Evolutionary conservation across 1,139 yeast species (phyloP).

Genomic region (Hansenula lynferdii): DNA sequence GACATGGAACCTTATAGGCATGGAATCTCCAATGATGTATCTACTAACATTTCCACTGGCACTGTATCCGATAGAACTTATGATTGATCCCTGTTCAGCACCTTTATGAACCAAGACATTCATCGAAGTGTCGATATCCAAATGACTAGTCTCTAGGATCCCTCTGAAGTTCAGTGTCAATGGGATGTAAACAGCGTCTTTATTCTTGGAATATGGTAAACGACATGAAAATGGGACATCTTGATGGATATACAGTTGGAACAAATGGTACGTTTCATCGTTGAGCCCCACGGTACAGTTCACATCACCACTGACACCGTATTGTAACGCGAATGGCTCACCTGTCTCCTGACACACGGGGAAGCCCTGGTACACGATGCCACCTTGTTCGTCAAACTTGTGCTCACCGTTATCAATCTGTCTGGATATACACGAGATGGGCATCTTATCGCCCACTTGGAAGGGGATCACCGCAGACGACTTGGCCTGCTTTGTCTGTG

Average conservation of each 20-base stretch:
- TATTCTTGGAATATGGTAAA: constrained; percentile 42
- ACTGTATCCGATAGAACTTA: constrained; percentile 57
- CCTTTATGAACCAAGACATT: constrained; percentile 51
- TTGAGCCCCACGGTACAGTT: constrained; percentile 60
- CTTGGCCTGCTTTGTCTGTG: constrained; percentile 21
- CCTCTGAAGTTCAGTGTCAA: constrained; percentile 65
- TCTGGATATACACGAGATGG: constrained; percentile 59
- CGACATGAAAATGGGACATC: constrained; percentile 75
- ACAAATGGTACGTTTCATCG: constrained; percentile 68
- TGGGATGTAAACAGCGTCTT: constrained; percentile 54
- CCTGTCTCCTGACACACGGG: constrained; percentile 65
- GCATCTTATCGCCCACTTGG: constrained; percentile 38
- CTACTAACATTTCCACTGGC: constrained; percentile 60
- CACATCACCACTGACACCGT: constrained; percentile 47
- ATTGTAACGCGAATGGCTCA: constrained; percentile 47
- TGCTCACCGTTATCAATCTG: constrained; percentile 77
- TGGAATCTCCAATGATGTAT: constrained; percentile 58
- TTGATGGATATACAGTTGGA: constrained; percentile 72
- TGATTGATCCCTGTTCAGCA: constrained; percentile 31
- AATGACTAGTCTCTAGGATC: constrained; percentile 60
- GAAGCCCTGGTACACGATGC: constrained; percentile 53
- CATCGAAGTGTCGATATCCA: constrained; percentile 59
- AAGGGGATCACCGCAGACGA: constrained; percentile 30
- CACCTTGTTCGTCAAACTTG: constrained; percentile 53
- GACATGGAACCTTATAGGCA: constrained; percentile 54